phyloP scores from a whole-genome alignment of 23 red algal species.

The Gracilaria gracilis region DNA sequence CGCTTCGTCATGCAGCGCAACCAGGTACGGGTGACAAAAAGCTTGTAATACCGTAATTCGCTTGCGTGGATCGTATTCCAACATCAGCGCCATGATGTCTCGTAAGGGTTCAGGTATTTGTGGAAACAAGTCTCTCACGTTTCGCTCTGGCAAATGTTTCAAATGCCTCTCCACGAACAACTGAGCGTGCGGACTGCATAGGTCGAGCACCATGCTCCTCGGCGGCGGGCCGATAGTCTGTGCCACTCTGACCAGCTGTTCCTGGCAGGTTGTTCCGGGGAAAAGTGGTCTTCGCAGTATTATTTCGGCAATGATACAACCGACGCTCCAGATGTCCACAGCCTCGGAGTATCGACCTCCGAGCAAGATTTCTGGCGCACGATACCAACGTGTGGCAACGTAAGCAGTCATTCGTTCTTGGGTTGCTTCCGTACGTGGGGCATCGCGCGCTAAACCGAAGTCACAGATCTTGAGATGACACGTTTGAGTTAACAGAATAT shows the following conservation, averaged over 20 bases:
- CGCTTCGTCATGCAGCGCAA: conserved; percentile 68
- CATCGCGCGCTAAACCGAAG: conserved; percentile 83
- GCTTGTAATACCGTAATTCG: conserved; percentile 89
- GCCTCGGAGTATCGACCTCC: conserved; percentile 77
- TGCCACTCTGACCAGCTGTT: conserved; percentile 85
- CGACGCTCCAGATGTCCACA: conserved; percentile 96
- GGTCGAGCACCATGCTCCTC: conserved; percentile 40
- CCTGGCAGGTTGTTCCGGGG: conserved; percentile 78
- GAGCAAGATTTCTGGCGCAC: conserved; percentile 88
- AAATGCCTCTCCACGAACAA: conserved; percentile 63
- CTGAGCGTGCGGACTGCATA: conserved; percentile 52
- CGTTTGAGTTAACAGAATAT: conserved; percentile 88
- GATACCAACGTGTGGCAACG: conserved; percentile 93
- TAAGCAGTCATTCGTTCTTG: conserved; percentile 70
- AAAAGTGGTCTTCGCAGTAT: conserved; percentile 85
- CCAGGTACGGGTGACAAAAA: conserved; percentile 86
- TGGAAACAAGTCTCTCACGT: conserved; percentile 86
- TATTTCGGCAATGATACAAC: conserved; percentile 95
- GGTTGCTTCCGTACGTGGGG: conserved; percentile 22
- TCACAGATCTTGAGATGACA: conserved; percentile 92
- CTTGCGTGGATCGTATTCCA: conserved; percentile 84
- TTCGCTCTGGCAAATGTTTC: conserved; percentile 56
- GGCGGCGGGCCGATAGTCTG: conserved; percentile 78
- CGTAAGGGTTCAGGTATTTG: conserved; percentile 45
- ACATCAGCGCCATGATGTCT: conserved; percentile 83